phyloP scores from a whole-genome alignment of 345 rosid genomes.

The Lepidium didymum region DNA sequence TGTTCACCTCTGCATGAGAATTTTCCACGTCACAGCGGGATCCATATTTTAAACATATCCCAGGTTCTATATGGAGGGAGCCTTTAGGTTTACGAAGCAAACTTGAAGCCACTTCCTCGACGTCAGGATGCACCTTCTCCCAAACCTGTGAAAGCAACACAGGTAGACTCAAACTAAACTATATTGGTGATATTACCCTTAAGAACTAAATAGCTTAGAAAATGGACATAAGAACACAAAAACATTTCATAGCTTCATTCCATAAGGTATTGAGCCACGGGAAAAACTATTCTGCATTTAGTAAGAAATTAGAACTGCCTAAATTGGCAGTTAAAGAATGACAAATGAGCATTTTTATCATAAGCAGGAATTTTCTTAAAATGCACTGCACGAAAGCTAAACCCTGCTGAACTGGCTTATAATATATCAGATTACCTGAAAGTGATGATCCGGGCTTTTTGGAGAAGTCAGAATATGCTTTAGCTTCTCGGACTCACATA shows the following conservation, averaged over 20 bases:
- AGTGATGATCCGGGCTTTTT: slow-evolving; percentile 23
- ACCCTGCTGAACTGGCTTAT: not conserved
- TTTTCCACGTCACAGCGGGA: slow-evolving; percentile 37
- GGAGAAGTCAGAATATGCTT: slow-evolving; percentile 15
- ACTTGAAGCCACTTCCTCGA: slow-evolving; percentile 28
- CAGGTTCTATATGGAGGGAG: slow-evolving; percentile 33
- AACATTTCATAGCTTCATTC: not conserved
- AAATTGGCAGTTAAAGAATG: not conserved
- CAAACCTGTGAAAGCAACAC: slow-evolving; percentile 28
- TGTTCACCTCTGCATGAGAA: slow-evolving; percentile 33
- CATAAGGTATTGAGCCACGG: not conserved
- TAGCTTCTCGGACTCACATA: slow-evolving; percentile 37
- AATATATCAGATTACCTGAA: slow-evolving; percentile 35
- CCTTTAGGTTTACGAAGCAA: slow-evolving; percentile 20
- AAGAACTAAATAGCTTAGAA: not conserved
- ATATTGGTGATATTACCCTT: not conserved
- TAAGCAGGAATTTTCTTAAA: not conserved
- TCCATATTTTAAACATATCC: slow-evolving; percentile 59
- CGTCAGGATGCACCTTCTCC: slow-evolving; percentile 20
- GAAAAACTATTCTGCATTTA: not conserved
- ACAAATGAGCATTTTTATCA: not conserved
- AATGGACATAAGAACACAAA: not conserved
- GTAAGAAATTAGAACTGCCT: not conserved
- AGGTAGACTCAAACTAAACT: not conserved
- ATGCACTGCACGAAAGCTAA: not conserved